Base-by-base conservation (phyloP, 2,329 filamentous ascomycete genomes). In the Cercospora canescens region DNA sequence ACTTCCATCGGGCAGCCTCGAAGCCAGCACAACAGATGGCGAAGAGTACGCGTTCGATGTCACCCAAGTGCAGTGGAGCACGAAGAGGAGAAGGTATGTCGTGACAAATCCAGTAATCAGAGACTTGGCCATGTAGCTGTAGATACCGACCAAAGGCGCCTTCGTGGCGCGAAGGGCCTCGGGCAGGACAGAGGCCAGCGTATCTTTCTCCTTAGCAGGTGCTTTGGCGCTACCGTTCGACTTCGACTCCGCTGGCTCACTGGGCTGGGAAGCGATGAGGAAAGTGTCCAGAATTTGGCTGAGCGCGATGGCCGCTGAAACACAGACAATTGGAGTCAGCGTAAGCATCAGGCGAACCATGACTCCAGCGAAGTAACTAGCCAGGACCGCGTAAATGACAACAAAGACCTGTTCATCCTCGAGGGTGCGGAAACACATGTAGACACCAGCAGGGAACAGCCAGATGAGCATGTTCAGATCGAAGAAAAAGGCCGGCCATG, bases 291-390 rank as follows among this genome's bases (percentile, higher is more conserved):
- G 85, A 62, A 99, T 90, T 72, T 91, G 88, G 18, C 95, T 98
- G 48, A 93, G 83, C 16, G 93, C 92, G 75, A 99, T 88, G 52
- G 94, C 95, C 62, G 94, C 93, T 48, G 95, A 91, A 71, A 97
- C 93, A 79, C 95, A 99, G 59, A 99, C 95, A 71, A 99, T 90
- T 1, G 95, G 95, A 1, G 95, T 99, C 72, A 99, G 83, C 0
- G 95, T 99, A 69, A 99, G 87, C 95, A 99, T 99, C 75, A 99
- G 84, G 82, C 95, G 93, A 68, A 99, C 95, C 95, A 99, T 99
- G 81, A 99, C 96, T 78, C 95, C 95, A 26, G 96, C 93, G 76
- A 99, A 99, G 85, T 99, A 99, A 81, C 93, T 97, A 71, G 93
- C 92, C 70, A 98, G 90, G 54, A 99, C 88, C n/a, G 94, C 89